A percentile compares a stretch with the other conserved stretches of the same genome.
Evolutionary conservation across 148 eudicot genomes (phyloP).

Genomic region (Salicornia ramosissima): DNA sequence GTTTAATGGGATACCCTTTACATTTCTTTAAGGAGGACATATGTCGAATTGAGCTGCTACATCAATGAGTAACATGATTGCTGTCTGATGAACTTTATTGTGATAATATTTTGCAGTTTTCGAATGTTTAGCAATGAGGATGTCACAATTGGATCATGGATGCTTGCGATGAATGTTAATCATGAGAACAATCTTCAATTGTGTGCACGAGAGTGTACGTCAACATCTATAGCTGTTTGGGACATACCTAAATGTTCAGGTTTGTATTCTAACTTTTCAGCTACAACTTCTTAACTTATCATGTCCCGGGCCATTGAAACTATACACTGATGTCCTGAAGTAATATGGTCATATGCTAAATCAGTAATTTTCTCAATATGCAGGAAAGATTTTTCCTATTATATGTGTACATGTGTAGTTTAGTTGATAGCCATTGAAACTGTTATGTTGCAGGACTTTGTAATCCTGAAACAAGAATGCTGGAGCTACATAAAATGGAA

Average conservation of each 20-base stretch:
- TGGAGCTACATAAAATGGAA: conserved; percentile 75
- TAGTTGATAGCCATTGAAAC: not conserved
- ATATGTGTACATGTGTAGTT: too few relatives aligned
- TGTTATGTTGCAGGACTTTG: conserved; percentile 67
- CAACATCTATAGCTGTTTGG: conserved; percentile 90
- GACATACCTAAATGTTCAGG: conserved; percentile 97
- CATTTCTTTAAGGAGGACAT: not conserved
- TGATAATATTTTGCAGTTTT: conserved; percentile 49
- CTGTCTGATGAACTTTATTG: conserved; percentile 10
- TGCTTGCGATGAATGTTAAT: conserved; percentile 98
- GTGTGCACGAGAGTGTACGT: conserved; percentile 67
- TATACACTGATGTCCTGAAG: not conserved
- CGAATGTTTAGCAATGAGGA: conserved; percentile 99
- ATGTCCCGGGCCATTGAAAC: not conserved
- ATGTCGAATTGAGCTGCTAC: not conserved
- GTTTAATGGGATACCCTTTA: not conserved
- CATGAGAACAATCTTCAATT: conserved; percentile 65
- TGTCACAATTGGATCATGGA: conserved; percentile 94
- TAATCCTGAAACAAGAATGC: conserved; percentile 69
- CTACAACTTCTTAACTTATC: not conserved
- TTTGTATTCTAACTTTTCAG: conserved; percentile 26
- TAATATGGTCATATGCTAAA: too few relatives aligned
- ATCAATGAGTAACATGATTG: not conserved
- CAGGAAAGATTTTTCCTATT: too few relatives aligned
- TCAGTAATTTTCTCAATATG: too few relatives aligned